Percentiles rank a stretch among this genome's conserved stretches.
Conservation (phyloP, 1,284 basidiomycete genomes). For the Trametes versicolor region DNA sequence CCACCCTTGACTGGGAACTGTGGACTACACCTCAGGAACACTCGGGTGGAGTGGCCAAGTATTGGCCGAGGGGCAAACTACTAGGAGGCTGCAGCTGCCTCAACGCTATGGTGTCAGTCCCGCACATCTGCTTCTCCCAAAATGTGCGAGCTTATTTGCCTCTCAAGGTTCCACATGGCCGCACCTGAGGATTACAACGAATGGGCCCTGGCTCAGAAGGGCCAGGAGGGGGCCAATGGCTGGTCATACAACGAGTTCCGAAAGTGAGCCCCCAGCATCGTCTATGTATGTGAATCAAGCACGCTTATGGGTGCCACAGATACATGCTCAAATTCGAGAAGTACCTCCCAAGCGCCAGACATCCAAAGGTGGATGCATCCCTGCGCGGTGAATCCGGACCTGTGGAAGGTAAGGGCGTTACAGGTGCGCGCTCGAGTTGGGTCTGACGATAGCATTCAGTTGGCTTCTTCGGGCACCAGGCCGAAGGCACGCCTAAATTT, state of each 20-base stretch:
- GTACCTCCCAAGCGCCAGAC: conserved; percentile 56
- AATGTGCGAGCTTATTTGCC: too few relatives aligned
- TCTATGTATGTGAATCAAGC: too few relatives aligned
- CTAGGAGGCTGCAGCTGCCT: conserved; percentile 76
- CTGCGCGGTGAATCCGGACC: conserved; percentile 60
- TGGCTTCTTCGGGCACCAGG: conserved; percentile 44
- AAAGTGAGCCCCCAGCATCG: conserved; percentile 43
- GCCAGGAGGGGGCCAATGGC: conserved; percentile 58
- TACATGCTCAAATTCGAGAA: conserved; percentile 72
- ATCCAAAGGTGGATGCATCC: conserved; percentile 56
- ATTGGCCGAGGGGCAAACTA: conserved; percentile 73
- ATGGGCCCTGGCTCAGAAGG: conserved; percentile 61
- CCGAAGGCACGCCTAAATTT: conserved; percentile 53
- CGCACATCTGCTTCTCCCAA: too few relatives aligned
- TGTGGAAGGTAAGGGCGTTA: conserved; percentile 46
- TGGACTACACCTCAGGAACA: conserved; percentile 63
- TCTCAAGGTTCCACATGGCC: conserved; percentile 69
- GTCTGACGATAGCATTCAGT: conserved; percentile 32
- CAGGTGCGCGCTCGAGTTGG: background rate
- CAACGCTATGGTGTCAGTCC: conserved; percentile 70
- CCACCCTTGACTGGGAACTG: conserved; percentile 58
- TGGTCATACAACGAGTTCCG: conserved; percentile 71
- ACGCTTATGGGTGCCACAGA: conserved; percentile 43
- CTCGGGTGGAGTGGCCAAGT: conserved; percentile 55
- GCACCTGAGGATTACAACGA: conserved; percentile 76